These are phyloP conservation scores for Carex sylvatica DNA, from an alignment of 202 grass and related monocot species.

Conservation along the genomic window DNA sequence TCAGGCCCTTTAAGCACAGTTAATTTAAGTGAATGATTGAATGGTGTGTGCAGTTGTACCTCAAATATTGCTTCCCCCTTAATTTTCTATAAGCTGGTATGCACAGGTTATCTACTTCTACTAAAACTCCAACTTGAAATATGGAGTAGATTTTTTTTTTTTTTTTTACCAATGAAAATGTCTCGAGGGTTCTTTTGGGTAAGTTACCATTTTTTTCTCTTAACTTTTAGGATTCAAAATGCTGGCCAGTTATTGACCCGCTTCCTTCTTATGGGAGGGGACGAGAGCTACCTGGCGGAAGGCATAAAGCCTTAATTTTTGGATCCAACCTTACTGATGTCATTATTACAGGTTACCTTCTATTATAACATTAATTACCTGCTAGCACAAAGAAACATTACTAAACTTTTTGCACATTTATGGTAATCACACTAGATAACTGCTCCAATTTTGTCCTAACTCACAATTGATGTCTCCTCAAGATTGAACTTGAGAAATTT, in stretches of 20 bases:
- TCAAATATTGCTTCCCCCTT: neutral
- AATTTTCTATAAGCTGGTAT: slow-evolving; percentile 6
- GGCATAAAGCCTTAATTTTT: slow-evolving; percentile 86
- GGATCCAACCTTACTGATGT: slow-evolving; percentile 86
- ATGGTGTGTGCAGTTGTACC: neutral
- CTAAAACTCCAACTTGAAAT: neutral
- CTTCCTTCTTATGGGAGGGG: slow-evolving; percentile 93
- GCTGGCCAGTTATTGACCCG: slow-evolving; percentile 79
- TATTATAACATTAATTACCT: slow-evolving; percentile 13
- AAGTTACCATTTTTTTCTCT: neutral
- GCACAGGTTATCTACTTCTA: neutral
- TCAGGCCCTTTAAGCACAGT: neutral
- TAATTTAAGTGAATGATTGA: neutral
- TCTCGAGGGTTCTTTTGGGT: slow-evolving; percentile 1
- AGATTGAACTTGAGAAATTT: neutral
- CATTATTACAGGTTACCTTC: slow-evolving; percentile 75
- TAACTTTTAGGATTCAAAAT: slow-evolving; percentile 52
- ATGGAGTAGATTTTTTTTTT: neutral
- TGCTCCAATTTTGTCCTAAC: neutral
- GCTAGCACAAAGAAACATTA: neutral
- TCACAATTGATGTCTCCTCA: neutral
- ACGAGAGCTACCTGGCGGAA: slow-evolving; percentile 79
- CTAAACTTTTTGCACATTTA: neutral
- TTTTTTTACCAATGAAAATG: neutral
- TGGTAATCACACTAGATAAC: neutral